Conservation (phyloP, 116 monocot genomes). For the Papilionanthe hybrid region DNA sequence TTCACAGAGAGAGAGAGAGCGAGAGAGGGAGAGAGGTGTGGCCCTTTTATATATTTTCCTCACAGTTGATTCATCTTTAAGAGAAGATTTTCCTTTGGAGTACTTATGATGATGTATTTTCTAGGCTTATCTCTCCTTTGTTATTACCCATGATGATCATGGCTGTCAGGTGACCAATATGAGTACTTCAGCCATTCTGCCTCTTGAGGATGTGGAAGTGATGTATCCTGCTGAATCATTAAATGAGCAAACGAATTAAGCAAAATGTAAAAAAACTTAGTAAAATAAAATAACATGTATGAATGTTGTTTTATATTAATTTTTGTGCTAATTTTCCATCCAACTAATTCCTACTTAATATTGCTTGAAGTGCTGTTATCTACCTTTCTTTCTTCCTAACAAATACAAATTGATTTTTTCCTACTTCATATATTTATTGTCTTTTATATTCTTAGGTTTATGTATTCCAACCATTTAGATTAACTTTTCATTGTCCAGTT, state of each 20-base stretch:
- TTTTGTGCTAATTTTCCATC: too few relatives aligned
- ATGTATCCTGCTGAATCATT: conserved; percentile 50
- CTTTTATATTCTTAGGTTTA: too few relatives aligned
- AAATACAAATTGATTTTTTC: too few relatives aligned
- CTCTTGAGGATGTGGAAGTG: conserved; percentile 56
- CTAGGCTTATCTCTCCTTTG: conserved; percentile 1
- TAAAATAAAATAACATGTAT: neutral
- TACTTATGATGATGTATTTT: conserved; percentile 6
- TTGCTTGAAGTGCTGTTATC: too few relatives aligned
- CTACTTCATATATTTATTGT: too few relatives aligned
- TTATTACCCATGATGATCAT: conserved; percentile 47
- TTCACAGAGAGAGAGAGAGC: neutral
- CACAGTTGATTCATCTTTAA: neutral
- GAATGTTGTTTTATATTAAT: too few relatives aligned
- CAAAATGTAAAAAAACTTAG: neutral
- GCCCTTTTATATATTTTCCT: neutral
- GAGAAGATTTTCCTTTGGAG: conserved; percentile 5
- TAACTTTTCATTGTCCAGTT: too few relatives aligned
- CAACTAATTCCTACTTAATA: too few relatives aligned
- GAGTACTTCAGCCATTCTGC: conserved; percentile 65
- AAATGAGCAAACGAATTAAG: neutral
- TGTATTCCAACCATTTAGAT: too few relatives aligned
- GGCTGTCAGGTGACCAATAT: conserved; percentile 50
- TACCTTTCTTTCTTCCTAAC: too few relatives aligned
- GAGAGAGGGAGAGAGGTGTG: neutral